Evolutionary conservation across 1,284 basidiomycete species (phyloP).

Genomic region (Flammula alnicola): DNA sequence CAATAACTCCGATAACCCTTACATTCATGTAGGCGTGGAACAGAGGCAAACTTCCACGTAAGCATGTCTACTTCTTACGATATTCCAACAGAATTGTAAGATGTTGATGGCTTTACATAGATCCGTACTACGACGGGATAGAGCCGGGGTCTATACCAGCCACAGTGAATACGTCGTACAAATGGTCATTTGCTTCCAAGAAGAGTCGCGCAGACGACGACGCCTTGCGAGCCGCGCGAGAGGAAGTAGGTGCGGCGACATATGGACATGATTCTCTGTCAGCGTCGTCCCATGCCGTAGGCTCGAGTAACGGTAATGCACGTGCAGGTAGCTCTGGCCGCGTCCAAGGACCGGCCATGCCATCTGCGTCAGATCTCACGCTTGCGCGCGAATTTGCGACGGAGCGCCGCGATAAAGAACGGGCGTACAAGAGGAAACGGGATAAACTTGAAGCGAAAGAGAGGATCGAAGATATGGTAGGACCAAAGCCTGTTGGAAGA

Average conservation of each 20-base stretch:
- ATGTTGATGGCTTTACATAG: slow-evolving; percentile 37
- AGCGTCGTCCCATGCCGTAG: slow-evolving; percentile 24
- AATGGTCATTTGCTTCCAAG: slow-evolving; percentile 61
- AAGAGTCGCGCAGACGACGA: slow-evolving; percentile 57
- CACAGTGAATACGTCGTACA: slow-evolving; percentile 65
- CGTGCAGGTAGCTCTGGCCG: slow-evolving; percentile 36
- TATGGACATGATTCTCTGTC: slow-evolving; percentile 38
- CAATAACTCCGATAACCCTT: slow-evolving; percentile 33
- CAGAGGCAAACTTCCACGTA: slow-evolving; percentile 68
- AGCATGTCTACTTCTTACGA: slow-evolving; percentile 20
- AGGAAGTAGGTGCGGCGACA: slow-evolving; percentile 64
- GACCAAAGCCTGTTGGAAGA: slow-evolving; percentile 71
- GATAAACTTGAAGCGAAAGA: slow-evolving; percentile 70
- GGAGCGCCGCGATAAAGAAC: slow-evolving; percentile 54
- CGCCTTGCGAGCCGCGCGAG: slow-evolving; percentile 60
- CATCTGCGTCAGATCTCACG: slow-evolving; percentile 65
- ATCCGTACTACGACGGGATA: slow-evolving; percentile 62
- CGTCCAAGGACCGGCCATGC: slow-evolving; percentile 67
- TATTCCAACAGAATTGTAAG: slow-evolving; percentile 1
- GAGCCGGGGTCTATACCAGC: slow-evolving; percentile 53
- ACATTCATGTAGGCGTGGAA: slow-evolving; percentile 69
- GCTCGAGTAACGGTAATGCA: slow-evolving; percentile 25
- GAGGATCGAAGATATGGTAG: slow-evolving; percentile 71
- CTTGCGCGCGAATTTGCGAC: slow-evolving; percentile 62
- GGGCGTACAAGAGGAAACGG: slow-evolving; percentile 61